These are phyloP conservation scores for Suillus hirtellus DNA, from an alignment of 768 basidiomycete species.

Conservation along the genomic window DNA sequence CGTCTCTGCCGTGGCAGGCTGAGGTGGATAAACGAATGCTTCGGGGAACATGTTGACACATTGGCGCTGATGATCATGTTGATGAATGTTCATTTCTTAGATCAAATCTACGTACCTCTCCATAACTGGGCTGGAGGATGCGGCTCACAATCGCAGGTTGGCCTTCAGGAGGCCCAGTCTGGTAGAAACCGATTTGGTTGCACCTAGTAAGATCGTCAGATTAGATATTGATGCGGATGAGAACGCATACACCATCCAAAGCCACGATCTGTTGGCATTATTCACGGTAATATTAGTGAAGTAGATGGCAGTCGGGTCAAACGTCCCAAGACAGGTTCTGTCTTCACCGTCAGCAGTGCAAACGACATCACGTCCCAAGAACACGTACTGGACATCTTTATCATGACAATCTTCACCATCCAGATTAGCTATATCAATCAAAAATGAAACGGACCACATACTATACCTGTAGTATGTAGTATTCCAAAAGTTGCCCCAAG, in stretches of 20 bases:
- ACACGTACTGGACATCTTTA: conserved; percentile 46
- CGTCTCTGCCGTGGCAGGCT: conserved; percentile 42
- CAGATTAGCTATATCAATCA: neutral
- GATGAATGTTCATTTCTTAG: neutral
- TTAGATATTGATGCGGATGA: neutral
- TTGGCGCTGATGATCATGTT: conserved; percentile 48
- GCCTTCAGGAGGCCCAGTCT: conserved; percentile 38
- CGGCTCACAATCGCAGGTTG: conserved; percentile 37
- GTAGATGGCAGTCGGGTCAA: conserved; percentile 35
- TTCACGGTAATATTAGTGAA: conserved; percentile 60
- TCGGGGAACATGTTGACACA: conserved; percentile 67
- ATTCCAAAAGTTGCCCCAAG: conserved; percentile 64
- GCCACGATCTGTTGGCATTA: conserved; percentile 62
- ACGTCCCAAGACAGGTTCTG: conserved; percentile 42
- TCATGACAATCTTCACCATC: conserved; percentile 50
- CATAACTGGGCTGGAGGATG: conserved; percentile 31
- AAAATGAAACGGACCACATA: conserved; percentile 29
- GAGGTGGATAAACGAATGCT: conserved; percentile 50
- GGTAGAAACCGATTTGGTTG: conserved; percentile 63
- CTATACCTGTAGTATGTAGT: conserved; percentile 44
- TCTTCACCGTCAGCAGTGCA: conserved; percentile 37
- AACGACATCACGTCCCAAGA: conserved; percentile 5
- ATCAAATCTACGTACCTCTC: conserved; percentile 23
- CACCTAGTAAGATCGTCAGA: conserved; percentile 42
- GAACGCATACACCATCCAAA: conserved; percentile 61